A percentile compares a stretch with the other conserved stretches of the same genome.
Conservation (phyloP, 2,329 filamentous ascomycete genomes). For the Aspergillus versicolor region DNA sequence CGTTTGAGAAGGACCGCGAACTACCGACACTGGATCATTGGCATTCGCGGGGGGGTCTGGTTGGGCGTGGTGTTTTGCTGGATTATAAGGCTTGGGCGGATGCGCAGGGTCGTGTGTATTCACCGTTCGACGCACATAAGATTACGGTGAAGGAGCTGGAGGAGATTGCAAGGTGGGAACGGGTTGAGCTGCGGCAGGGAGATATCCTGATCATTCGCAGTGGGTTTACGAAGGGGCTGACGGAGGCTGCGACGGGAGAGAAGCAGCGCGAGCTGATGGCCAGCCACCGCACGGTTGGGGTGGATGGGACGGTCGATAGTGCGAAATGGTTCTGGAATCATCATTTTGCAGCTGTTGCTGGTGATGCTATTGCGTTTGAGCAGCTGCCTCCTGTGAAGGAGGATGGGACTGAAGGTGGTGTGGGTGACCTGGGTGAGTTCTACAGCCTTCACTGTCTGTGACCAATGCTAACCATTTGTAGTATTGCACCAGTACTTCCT, state of each 20-base stretch:
- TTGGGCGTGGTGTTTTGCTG: conserved; percentile 51
- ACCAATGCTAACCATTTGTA: too few relatives aligned
- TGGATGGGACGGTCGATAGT: conserved; percentile 48
- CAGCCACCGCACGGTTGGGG: conserved; percentile 29
- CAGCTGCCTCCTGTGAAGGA: conserved; percentile 18
- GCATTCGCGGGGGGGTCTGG: conserved; percentile 45
- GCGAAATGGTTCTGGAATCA: conserved; percentile 58
- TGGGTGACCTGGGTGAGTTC: not conserved
- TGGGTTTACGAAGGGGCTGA: conserved; percentile 22
- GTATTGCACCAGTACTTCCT: conserved; percentile 44
- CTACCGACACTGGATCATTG: conserved; percentile 32
- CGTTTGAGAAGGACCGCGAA: conserved; percentile 3
- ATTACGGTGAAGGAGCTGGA: conserved; percentile 20
- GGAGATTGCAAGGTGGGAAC: conserved; percentile 19
- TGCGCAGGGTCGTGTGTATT: conserved; percentile 54
- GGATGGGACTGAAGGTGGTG: not conserved
- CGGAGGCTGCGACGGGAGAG: conserved; percentile 16
- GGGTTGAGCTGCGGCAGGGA: conserved; percentile 17
- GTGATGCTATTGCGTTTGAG: conserved; percentile 26
- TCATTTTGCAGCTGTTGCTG: conserved; percentile 42
- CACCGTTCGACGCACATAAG: conserved; percentile 49
- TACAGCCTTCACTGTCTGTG: too few relatives aligned
- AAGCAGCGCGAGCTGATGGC: conserved; percentile 14
- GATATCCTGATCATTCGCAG: conserved; percentile 26
- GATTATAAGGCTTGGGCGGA: conserved; percentile 59